Evolutionary conservation across 441 rosid species (phyloP), one percentile per base, ranked within the genome.

Genomic region (Corymbia citriodora): DNA sequence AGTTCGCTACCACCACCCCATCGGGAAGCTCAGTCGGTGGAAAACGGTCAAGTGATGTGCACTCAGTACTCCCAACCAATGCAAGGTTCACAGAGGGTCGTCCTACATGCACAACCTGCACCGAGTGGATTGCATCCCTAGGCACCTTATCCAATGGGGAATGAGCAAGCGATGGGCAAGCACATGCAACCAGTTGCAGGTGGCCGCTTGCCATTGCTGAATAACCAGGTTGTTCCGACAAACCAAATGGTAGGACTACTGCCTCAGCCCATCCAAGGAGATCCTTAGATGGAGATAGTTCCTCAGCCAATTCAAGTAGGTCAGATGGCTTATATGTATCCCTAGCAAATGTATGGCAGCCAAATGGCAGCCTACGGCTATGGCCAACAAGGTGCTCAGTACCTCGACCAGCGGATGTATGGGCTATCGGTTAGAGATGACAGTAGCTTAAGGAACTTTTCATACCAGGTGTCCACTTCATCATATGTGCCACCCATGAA

Each of bases 1-100:
- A 89, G 91, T 90, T 94, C 98, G 52, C 94, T 98, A 72, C 99
- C 99, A 89, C 99, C 97, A 54, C 99, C 99, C 52, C 99, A 99
- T 2, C 97, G 99, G 99, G 99, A 98, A 93, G 96, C 98, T 92
- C 99, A 95, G 93, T 91, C 95, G 86, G 95, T 95, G 55, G 97
- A 96, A 87, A 90, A 91, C 70, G 94, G 94, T 92, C 96, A 95
- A n/a, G 93, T 92, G 86, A 91, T 94, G 31, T 96, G 94, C 89
- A 31, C 95, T 90, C 99, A 94, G 68, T 95, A 95, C 92, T 93
- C 99, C 87, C 97, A 93, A 79, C 93, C 93, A 90, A 93, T 93
- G 94, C 98, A 96, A 92, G 91, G 92, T 9, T 87, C 95, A 52
- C 98, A 95, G 91, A 93, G 91, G 79, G 87, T 94, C 87, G 92